A percentile compares a stretch with the other conserved stretches of the same genome.
Evolutionary conservation across 116 monocot genomes (phyloP).

Genomic region (Zostera marina): DNA sequence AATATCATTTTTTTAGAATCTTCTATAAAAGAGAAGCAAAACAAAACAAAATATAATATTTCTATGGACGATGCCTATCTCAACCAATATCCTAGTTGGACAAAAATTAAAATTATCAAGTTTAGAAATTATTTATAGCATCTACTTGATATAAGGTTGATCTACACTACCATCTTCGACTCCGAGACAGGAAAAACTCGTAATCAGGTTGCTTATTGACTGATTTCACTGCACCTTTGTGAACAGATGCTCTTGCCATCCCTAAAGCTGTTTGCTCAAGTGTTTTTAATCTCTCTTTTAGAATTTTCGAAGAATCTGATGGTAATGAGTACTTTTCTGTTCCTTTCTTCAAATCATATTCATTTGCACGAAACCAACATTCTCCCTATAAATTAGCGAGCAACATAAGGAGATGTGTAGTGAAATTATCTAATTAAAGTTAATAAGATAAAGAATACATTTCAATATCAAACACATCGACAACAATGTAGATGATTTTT

Average conservation of each 20-base stretch:
- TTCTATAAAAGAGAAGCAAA: too few species aligned
- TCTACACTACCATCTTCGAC: conserved; percentile 19
- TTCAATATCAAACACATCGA: too few species aligned
- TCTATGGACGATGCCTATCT: too few species aligned
- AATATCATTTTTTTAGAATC: too few species aligned
- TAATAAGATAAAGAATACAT: too few species aligned
- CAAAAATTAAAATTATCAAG: too few species aligned
- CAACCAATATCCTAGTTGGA: too few species aligned
- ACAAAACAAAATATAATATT: too few species aligned
- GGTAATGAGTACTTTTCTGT: background rate
- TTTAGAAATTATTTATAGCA: too few species aligned
- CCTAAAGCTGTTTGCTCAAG: conserved; percentile 32
- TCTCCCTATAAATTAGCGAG: conserved; percentile 27
- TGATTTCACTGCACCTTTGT: conserved; percentile 17
- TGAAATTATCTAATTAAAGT: too few species aligned
- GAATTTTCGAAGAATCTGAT: conserved; percentile 13
- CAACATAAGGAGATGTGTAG: background rate
- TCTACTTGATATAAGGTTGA: too few species aligned
- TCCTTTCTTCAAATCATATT: background rate
- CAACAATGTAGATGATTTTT: too few species aligned
- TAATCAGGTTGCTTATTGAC: conserved; percentile 50
- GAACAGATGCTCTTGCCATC: conserved; percentile 47
- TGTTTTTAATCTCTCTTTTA: conserved; percentile 32
- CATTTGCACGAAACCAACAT: conserved; percentile 40
- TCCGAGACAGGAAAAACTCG: conserved; percentile 52